Percentiles rank a stretch among this genome's conserved stretches.
phyloP scores from a whole-genome alignment of 176 grass and related monocot genomes.

The Cocos nucifera region DNA sequence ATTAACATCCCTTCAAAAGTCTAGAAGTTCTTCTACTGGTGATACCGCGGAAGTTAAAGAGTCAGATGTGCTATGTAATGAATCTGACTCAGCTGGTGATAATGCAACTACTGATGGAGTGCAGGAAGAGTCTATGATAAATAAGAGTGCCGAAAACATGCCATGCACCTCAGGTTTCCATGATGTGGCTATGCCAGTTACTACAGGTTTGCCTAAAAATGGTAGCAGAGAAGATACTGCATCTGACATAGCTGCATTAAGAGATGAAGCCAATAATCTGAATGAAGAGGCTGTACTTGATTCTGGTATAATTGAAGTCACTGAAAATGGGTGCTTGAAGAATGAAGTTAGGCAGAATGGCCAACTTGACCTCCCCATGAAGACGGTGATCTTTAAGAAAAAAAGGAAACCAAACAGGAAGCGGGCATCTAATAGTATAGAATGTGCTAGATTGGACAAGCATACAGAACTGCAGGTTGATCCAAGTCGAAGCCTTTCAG shows the following conservation, averaged over 20 bases:
- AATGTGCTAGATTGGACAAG: constrained; percentile 15
- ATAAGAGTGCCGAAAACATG: constrained; percentile 20
- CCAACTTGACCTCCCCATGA: constrained; percentile 35
- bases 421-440: constrained; percentile 25
- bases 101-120: constrained; percentile 26
- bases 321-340: constrained; percentile 27
- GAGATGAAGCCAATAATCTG: constrained; percentile 18
- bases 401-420: constrained; percentile 49
- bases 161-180: constrained; percentile 7
- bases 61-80: constrained; percentile 21
- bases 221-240: constrained; percentile 8
- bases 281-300: constrained; percentile 19
- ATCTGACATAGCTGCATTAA: constrained; percentile 20
- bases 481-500: constrained; percentile 22
- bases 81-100: constrained; percentile 26
- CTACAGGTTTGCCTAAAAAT: constrained; percentile 19
- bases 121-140: constrained; percentile 15
- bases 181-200: constrained; percentile 17
- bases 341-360: constrained; percentile 40
- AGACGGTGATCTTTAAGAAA: constrained; percentile 46
- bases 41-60: constrained; percentile 23
- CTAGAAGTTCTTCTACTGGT: constrained; percentile 34
- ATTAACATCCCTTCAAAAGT: constrained; percentile 17
- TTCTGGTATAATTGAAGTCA: constrained; percentile 29
- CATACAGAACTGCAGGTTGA: constrained; percentile 24